These are phyloP conservation scores for Aeminium ludgeri DNA, from an alignment of 495 filamentous ascomycete species.

Conservation along the genomic window DNA sequence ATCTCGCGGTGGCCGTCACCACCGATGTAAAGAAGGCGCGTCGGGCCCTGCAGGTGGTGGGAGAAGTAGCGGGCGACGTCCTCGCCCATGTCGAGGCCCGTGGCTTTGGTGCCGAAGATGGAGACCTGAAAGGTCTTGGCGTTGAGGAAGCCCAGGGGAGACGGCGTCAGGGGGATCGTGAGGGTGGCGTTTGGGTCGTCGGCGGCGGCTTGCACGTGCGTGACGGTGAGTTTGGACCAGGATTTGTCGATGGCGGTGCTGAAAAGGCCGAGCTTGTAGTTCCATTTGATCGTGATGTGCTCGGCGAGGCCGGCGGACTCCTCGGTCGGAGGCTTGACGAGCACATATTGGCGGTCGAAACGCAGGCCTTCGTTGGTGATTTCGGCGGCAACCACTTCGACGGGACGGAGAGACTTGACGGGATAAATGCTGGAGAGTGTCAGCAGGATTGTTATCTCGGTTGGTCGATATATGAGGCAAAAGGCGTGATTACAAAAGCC, in stretches of 20 bases:
- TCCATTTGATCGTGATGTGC: conserved; percentile 15
- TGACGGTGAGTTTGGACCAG: conserved; percentile 17
- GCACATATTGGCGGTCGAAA: conserved; percentile 15
- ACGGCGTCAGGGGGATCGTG: conserved; percentile 9
- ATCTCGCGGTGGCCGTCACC: conserved; percentile 15
- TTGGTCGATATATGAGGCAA: not conserved
- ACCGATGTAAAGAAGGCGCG: conserved; percentile 12
- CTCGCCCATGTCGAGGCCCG: conserved; percentile 15
- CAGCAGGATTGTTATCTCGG: not conserved
- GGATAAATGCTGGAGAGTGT: conserved; percentile 9
- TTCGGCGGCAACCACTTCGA: conserved; percentile 12
- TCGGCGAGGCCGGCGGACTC: conserved; percentile 6
- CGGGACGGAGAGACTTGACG: conserved; percentile 11
- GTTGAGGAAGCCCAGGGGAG: conserved; percentile 7
- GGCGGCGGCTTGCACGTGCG: conserved; percentile 8
- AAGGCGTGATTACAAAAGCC: too few species aligned
- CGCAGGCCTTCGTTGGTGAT: conserved; percentile 16
- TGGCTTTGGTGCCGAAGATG: conserved; percentile 15
- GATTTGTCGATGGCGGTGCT: conserved; percentile 10
- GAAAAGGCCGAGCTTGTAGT: conserved; percentile 12
- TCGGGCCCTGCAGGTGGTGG: conserved; percentile 7
- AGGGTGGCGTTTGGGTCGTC: conserved; percentile 4
- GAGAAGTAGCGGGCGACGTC: conserved; percentile 9
- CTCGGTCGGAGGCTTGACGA: conserved; percentile 12
- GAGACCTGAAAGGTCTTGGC: conserved; percentile 4